Conservation (phyloP, 345 rosid genomes). For the Eucalyptus curtisii region DNA sequence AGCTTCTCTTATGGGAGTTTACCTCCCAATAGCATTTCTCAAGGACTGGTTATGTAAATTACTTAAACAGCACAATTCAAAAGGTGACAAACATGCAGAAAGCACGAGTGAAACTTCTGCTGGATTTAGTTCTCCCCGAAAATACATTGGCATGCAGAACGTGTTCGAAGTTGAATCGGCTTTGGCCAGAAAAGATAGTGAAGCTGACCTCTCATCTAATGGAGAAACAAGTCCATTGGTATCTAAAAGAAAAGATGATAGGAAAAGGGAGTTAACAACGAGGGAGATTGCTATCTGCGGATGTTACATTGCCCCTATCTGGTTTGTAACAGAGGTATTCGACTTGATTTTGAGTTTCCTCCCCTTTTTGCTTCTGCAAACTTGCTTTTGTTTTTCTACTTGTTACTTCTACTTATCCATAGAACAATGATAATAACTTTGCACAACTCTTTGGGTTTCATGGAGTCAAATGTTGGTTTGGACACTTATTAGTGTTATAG, state of each 20-base stretch:
- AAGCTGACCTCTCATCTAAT: constrained; percentile 35
- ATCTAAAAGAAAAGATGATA: constrained; percentile 44
- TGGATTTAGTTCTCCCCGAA: constrained; percentile 50
- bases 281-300: constrained; percentile 71
- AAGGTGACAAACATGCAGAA: constrained; percentile 29
- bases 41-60: constrained; percentile 74
- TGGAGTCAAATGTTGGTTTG: not conserved
- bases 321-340: constrained; percentile 95
- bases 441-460: not conserved
- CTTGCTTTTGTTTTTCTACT: not conserved
- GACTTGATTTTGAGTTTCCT: not conserved
- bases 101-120: constrained; percentile 25
- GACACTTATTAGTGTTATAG: not conserved
- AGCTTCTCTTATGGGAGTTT: constrained; percentile 94
- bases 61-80: constrained; percentile 35
- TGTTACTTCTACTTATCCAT: not conserved
- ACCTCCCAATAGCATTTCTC: constrained; percentile 86
- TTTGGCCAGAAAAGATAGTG: constrained; percentile 69
- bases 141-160: constrained; percentile 17
- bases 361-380: not conserved
- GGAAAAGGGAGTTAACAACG: constrained; percentile 38
- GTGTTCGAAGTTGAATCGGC: constrained; percentile 65
- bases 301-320: constrained; percentile 93
- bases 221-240: constrained; percentile 61
- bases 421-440: not conserved